phyloP scores from a whole-genome alignment of 2,329 filamentous ascomycete species.

The Cylindrodendrum hubeiense region DNA sequence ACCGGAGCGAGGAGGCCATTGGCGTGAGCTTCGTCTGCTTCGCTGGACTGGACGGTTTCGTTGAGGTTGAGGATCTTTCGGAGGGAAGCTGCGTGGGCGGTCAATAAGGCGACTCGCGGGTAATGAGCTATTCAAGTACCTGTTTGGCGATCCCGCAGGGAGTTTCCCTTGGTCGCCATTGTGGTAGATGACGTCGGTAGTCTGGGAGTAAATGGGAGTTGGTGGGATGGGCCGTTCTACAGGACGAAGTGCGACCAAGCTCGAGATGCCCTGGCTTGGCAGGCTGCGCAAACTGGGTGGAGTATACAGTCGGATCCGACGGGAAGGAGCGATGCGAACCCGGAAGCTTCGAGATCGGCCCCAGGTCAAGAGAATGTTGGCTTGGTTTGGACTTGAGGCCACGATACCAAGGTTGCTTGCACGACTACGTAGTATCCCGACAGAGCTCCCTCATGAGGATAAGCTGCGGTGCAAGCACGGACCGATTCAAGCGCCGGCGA shows the following conservation, averaged over 20 bases:
- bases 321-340: constrained; percentile 4
- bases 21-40: constrained; percentile 72
- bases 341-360: constrained; percentile 11
- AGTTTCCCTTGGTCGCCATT: constrained; percentile 62
- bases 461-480: constrained; percentile 40
- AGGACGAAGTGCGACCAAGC: constrained; percentile 23
- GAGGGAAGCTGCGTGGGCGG: constrained; percentile 76
- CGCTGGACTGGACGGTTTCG: constrained; percentile 72
- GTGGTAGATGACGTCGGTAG: constrained; percentile 42
- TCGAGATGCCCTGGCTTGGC: background rate
- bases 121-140: constrained; percentile 44
- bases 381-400: constrained; percentile 42
- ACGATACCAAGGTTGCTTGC: constrained; percentile 39
- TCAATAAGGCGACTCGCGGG: constrained; percentile 16
- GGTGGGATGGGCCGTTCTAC: constrained; percentile 41
- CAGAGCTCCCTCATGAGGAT: constrained; percentile 37
- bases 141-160: constrained; percentile 65
- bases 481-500: constrained; percentile 44
- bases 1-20: constrained; percentile 76
- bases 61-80: constrained; percentile 98
- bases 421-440: constrained; percentile 14
- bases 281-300: constrained; percentile 3
- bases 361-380: constrained; percentile 27
- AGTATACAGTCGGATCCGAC: background rate
- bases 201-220: constrained; percentile 24